Evolutionary conservation across 78 protist genomes (phyloP).

Genomic region (Pigoraptor vietnamica): DNA sequence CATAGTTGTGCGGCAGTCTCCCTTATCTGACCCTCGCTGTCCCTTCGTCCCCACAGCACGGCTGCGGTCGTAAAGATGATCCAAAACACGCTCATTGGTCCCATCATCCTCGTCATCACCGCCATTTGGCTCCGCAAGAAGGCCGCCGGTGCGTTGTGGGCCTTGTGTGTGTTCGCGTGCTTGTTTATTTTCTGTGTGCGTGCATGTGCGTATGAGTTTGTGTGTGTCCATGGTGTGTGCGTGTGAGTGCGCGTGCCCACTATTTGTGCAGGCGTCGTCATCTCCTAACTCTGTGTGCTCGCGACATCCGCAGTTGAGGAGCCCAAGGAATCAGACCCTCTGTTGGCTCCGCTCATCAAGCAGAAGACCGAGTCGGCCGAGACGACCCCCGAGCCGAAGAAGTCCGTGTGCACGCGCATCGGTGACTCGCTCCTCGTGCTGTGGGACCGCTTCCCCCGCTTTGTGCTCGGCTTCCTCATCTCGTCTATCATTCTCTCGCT

Average conservation of each 20-base stretch:
- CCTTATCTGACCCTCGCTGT: background rate
- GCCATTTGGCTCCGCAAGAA: background rate
- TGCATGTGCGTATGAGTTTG: too few relatives aligned
- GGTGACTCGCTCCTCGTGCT: background rate
- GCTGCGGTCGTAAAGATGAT: background rate
- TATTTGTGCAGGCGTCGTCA: too few relatives aligned
- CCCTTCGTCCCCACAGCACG: background rate
- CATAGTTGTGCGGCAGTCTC: too few relatives aligned
- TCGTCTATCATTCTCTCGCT: background rate
- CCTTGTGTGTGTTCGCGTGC: too few relatives aligned
- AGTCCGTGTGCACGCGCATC: background rate
- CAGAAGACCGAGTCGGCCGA: too few relatives aligned
- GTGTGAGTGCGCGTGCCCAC: too few relatives aligned
- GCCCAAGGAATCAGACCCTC: too few relatives aligned
- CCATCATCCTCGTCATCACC: background rate
- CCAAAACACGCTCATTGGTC: background rate
- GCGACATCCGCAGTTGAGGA: too few relatives aligned
- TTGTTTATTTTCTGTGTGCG: too few relatives aligned
- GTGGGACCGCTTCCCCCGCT: background rate
- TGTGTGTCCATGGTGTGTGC: too few relatives aligned
- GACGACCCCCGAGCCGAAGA: background rate
- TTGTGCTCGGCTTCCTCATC: background rate
- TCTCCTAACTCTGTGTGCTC: too few relatives aligned
- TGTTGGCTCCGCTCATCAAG: too few relatives aligned
- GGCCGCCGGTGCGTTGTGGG: background rate